phyloP scores from a whole-genome alignment of 2,329 filamentous ascomycete species.

The Blastomyces gilchristii region DNA sequence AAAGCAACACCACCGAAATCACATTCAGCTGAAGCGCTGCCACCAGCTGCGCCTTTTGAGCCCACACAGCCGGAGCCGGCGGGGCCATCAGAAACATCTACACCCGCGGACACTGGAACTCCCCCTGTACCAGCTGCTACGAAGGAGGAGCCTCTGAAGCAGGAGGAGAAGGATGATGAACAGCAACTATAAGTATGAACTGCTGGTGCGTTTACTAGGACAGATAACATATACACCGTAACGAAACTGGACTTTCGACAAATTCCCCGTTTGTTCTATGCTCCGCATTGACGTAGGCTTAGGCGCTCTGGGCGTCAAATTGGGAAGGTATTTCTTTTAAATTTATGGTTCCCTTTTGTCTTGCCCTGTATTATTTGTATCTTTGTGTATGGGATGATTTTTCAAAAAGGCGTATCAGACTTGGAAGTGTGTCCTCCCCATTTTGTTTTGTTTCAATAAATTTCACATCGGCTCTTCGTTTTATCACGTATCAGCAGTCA shows the following conservation, averaged over 20 bases:
- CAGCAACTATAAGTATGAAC: neutral
- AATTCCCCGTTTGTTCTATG: neutral
- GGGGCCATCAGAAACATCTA: constrained; percentile 11
- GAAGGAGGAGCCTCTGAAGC: constrained; percentile 17
- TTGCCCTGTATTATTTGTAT: neutral
- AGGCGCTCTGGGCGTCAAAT: constrained; percentile 3
- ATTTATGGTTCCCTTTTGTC: neutral
- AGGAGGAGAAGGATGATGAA: constrained; percentile 4
- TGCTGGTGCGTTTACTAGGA: neutral
- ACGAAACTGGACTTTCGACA: neutral
- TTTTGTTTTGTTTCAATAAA: no score
- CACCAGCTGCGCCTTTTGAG: constrained; percentile 8
- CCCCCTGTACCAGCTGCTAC: constrained; percentile 11
- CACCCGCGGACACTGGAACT: constrained; percentile 8
- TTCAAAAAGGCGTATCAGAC: neutral
- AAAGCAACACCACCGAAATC: constrained; percentile 18
- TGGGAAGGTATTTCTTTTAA: neutral
- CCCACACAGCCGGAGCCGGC: constrained; percentile 9
- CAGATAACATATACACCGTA: neutral
- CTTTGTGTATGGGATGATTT: neutral
- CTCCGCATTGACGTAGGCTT: neutral
- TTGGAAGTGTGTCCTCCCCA: neutral
- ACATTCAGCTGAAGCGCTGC: constrained; percentile 14
- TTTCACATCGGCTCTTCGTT: neutral
- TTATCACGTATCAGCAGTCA: neutral